phyloP scores from a whole-genome alignment of 495 filamentous ascomycete species.

The Sporormia fimetaria region DNA sequence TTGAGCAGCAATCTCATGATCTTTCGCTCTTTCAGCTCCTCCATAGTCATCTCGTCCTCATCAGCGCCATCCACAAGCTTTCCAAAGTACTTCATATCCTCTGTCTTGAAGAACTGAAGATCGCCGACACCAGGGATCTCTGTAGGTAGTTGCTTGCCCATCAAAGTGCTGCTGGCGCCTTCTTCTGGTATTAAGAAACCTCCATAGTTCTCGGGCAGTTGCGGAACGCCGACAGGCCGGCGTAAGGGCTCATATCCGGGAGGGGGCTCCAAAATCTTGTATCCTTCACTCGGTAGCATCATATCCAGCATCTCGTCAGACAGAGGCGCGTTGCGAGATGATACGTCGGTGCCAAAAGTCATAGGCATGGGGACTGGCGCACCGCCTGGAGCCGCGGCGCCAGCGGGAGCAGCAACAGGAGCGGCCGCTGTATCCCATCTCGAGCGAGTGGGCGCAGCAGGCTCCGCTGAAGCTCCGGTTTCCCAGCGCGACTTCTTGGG shows the following conservation, averaged over 20 bases:
- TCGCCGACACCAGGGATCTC: conserved; percentile 97
- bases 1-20: conserved; percentile 96
- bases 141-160: conserved; percentile 87
- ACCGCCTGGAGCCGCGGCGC: conserved; percentile 65
- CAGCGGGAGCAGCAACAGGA: conserved; percentile 55
- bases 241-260: conserved; percentile 85
- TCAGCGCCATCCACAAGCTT: conserved; percentile 94
- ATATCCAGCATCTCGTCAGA: conserved; percentile 90
- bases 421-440: conserved; percentile 88
- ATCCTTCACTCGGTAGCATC: conserved; percentile 85
- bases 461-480: conserved; percentile 35
- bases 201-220: conserved; percentile 49
- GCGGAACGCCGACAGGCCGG: conserved; percentile 67
- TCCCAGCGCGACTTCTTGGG: conserved; percentile 21
- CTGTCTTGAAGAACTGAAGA: conserved; percentile 95
- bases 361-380: conserved; percentile 64
- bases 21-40: conserved; percentile 94
- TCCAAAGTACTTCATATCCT: conserved; percentile 98
- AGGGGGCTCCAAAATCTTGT: conserved; percentile 85
- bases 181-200: conserved; percentile 99
- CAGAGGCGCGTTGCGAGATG: conserved; percentile 63
- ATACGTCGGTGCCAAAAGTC: conserved; percentile 68
- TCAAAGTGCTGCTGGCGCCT: conserved; percentile 56
- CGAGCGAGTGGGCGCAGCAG: conserved; percentile 55
- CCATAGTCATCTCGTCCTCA: conserved; percentile 81